phyloP scores from a whole-genome alignment of 2,329 filamentous ascomycete genomes.

The Epichloe sibirici region DNA sequence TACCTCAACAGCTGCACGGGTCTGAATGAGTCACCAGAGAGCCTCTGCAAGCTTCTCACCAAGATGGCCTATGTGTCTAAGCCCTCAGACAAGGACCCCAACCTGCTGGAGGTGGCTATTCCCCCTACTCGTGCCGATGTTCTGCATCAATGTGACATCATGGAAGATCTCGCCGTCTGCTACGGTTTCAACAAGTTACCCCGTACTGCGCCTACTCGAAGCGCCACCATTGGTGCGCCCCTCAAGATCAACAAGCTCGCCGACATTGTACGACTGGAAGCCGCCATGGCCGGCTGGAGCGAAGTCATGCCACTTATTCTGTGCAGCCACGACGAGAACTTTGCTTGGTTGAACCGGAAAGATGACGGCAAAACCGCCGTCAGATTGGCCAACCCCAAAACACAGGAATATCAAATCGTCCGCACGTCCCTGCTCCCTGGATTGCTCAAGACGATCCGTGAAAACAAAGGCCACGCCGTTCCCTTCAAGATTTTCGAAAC shows the following conservation, averaged over 20 bases:
- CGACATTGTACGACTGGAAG: slow-evolving; percentile 81
- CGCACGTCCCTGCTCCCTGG: slow-evolving; percentile 78
- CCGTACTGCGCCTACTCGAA: slow-evolving; percentile 73
- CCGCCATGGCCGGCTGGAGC: slow-evolving; percentile 88
- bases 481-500: slow-evolving; percentile 91
- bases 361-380: slow-evolving; percentile 78
- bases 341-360: slow-evolving; percentile 81
- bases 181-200: slow-evolving; percentile 97
- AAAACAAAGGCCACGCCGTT: slow-evolving; percentile 80
- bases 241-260: slow-evolving; percentile 87
- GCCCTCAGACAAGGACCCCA: slow-evolving; percentile 56
- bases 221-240: slow-evolving; percentile 74
- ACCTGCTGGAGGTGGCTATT: slow-evolving; percentile 68
- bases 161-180: slow-evolving; percentile 94
- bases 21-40: slow-evolving; percentile 58
- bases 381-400: slow-evolving; percentile 84
- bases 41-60: slow-evolving; percentile 66
- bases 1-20: slow-evolving; percentile 94
- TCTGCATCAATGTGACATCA: slow-evolving; percentile 92
- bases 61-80: slow-evolving; percentile 83
- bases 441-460: slow-evolving; percentile 82
- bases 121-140: slow-evolving; percentile 89
- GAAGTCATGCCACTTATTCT: slow-evolving; percentile 95
- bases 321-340: slow-evolving; percentile 97
- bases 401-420: slow-evolving; percentile 84